Evolutionary conservation across 768 basidiomycete species (phyloP).

Genomic region (Suillus variegatus): DNA sequence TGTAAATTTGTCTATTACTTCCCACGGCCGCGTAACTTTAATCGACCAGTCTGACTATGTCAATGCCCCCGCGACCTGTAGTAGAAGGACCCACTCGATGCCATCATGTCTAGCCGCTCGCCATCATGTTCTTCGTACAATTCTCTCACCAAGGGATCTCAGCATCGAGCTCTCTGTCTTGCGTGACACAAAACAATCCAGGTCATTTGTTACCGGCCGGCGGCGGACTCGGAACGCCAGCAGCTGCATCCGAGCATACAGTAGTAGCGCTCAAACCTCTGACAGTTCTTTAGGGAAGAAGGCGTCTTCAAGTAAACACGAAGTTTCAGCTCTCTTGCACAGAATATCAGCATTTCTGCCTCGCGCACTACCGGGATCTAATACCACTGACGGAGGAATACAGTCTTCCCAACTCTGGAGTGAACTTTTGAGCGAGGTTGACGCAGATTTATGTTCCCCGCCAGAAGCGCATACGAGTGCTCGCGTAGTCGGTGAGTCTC

Average conservation of each 20-base stretch:
- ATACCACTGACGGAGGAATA: constrained; percentile 17
- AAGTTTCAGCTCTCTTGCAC: constrained; percentile 50
- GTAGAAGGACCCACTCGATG: constrained; percentile 1
- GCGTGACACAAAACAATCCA: background rate
- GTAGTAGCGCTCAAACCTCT: background rate
- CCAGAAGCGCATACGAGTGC: constrained; percentile 35
- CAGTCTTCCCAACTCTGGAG: constrained; percentile 50
- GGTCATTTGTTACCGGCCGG: background rate
- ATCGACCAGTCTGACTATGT: too few relatives aligned
- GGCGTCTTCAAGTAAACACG: constrained; percentile 16
- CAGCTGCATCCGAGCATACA: background rate
- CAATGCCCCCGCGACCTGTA: too few relatives aligned
- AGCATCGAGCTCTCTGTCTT: background rate
- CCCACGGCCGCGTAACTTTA: too few relatives aligned
- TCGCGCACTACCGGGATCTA: constrained; percentile 36
- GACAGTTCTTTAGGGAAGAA: background rate
- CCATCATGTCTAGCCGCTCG: constrained; percentile 7
- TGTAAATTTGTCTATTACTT: too few relatives aligned
- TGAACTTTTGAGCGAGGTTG: constrained; percentile 38
- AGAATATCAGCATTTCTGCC: constrained; percentile 50
- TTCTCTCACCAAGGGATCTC: background rate
- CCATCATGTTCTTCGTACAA: background rate
- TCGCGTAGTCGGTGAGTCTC: constrained; percentile 46
- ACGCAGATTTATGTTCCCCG: constrained; percentile 31
- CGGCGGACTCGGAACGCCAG: background rate